phyloP scores from a whole-genome alignment of 2,329 filamentous ascomycete species.

The Penicillium crustosum region DNA sequence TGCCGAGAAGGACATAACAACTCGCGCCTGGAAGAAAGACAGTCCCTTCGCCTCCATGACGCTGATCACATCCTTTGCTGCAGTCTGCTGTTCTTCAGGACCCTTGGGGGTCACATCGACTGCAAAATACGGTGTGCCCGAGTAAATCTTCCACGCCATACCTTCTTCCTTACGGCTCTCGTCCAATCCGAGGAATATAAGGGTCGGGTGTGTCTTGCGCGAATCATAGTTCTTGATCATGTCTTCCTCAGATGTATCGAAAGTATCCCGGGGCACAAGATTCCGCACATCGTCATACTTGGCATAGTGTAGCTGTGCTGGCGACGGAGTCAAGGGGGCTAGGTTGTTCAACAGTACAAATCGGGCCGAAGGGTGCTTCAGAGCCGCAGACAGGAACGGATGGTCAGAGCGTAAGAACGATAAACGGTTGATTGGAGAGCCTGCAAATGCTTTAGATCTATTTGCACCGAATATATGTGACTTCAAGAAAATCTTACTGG shows the following conservation, averaged over 20 bases:
- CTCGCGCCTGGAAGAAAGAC: conserved; percentile 66
- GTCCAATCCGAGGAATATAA: conserved; percentile 84
- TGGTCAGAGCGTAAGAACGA: conserved; percentile 52
- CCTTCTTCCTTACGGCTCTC: conserved; percentile 55
- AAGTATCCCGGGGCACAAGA: conserved; percentile 71
- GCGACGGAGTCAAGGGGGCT: conserved; percentile 66
- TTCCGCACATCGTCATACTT: conserved; percentile 66
- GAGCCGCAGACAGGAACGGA: conserved; percentile 48
- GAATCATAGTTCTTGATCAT: conserved; percentile 74
- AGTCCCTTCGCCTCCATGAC: conserved; percentile 61
- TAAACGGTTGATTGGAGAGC: conserved; percentile 51
- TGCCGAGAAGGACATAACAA: conserved; percentile 60
- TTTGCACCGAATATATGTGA: neutral
- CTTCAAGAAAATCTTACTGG: conserved; percentile 37
- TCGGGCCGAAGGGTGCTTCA: conserved; percentile 48
- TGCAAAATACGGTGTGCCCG: conserved; percentile 82
- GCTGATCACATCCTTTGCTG: conserved; percentile 60
- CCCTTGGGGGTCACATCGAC: conserved; percentile 79
- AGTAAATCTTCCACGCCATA: conserved; percentile 59
- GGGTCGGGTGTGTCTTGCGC: conserved; percentile 61
- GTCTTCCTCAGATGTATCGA: conserved; percentile 69
- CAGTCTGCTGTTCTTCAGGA: conserved; percentile 55
- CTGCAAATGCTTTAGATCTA: conserved; percentile 25
- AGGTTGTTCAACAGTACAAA: conserved; percentile 82
- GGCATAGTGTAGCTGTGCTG: conserved; percentile 65